Evolutionary conservation across 2,329 filamentous ascomycete genomes (phyloP).

Genomic region (Trichoderma sp.): DNA sequence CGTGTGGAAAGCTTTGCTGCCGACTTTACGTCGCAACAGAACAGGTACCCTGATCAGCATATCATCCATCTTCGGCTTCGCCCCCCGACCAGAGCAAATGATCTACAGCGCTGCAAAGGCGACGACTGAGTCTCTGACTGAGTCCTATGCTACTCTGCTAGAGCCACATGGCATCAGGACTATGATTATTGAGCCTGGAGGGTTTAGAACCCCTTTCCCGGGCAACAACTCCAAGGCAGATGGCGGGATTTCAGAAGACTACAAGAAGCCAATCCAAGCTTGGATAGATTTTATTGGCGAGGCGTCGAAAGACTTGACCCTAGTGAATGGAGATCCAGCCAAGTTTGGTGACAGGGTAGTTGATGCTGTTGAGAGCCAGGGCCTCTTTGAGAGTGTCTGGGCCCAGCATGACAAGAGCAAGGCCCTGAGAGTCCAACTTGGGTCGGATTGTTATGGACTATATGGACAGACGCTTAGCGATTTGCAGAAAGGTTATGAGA

Average conservation of each 20-base stretch:
- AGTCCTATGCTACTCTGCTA: constrained; percentile 43
- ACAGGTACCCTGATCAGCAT: constrained; percentile 46
- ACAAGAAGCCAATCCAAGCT: background rate
- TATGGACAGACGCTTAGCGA: background rate
- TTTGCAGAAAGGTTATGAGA: background rate
- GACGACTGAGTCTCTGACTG: constrained; percentile 41
- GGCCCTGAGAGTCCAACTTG: background rate
- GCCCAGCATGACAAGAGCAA: background rate
- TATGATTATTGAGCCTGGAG: constrained; percentile 48
- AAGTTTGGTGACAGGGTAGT: constrained; percentile 8
- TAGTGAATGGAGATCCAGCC: background rate
- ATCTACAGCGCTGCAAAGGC: constrained; percentile 49
- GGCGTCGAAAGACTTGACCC: background rate
- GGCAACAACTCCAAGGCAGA: constrained; percentile 3
- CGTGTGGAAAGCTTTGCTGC: constrained; percentile 13
- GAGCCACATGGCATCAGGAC: constrained; percentile 44
- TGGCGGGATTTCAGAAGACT: constrained; percentile 7
- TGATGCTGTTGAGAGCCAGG: constrained; percentile 1
- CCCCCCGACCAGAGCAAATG: constrained; percentile 37
- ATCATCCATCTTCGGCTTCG: constrained; percentile 44
- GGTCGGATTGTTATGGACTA: background rate
- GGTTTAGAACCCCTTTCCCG: constrained; percentile 42
- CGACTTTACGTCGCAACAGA: constrained; percentile 25
- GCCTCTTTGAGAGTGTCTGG: background rate
- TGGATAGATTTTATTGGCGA: background rate